phyloP scores from a whole-genome alignment of 2,329 filamentous ascomycete species.

The Monosporascus sp. region DNA sequence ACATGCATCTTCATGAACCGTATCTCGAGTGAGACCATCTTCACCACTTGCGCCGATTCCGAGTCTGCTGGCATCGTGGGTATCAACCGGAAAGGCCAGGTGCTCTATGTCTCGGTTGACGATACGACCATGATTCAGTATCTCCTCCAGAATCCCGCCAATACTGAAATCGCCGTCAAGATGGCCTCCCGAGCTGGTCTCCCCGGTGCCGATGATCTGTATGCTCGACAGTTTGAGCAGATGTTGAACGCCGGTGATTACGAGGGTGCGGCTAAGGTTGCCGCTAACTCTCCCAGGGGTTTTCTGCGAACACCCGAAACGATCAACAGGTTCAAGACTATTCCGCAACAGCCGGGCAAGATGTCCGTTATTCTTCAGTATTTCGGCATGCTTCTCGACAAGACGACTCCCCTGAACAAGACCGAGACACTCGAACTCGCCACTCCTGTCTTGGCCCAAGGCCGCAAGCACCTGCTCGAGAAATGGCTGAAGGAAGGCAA shows the following conservation, averaged over 20 bases:
- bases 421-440: constrained; percentile 93
- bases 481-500: constrained; percentile 98
- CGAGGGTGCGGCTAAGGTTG: constrained; percentile 86
- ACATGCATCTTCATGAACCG: constrained; percentile 99
- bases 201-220: constrained; percentile 89
- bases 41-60: constrained; percentile 81
- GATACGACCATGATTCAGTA: constrained; percentile 90
- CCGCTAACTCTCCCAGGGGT: constrained; percentile 90
- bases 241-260: constrained; percentile 77
- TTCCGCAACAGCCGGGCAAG: constrained; percentile 74
- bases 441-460: constrained; percentile 85
- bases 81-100: constrained; percentile 96
- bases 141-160: constrained; percentile 92
- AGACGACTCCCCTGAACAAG: constrained; percentile 77
- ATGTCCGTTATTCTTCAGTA: constrained; percentile 96
- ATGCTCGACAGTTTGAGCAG: constrained; percentile 88
- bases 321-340: constrained; percentile 90
- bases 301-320: constrained; percentile 93
- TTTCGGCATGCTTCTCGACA: constrained; percentile 94
- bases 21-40: constrained; percentile 98
- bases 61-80: constrained; percentile 85
- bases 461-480: constrained; percentile 90
- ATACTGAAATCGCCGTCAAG: constrained; percentile 90
- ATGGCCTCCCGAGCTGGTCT: constrained; percentile 90
- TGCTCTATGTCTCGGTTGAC: constrained; percentile 88